phyloP scores from a whole-genome alignment of 2,329 filamentous ascomycete species.

The Colletotrichum tabaci region DNA sequence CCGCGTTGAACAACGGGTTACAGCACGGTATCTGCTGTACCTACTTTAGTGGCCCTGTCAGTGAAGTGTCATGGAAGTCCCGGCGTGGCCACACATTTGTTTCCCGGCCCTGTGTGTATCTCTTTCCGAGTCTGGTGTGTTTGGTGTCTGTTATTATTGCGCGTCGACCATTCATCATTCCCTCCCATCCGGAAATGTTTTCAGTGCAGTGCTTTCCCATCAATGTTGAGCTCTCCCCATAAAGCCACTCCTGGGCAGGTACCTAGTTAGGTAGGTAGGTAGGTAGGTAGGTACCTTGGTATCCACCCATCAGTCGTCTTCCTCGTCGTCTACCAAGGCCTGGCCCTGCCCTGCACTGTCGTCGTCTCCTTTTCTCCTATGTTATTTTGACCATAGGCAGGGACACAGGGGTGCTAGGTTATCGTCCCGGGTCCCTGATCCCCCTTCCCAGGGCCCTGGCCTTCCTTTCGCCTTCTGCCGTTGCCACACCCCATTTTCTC shows the following conservation, averaged over 20 bases:
- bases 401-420: not conserved
- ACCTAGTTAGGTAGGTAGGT: not conserved
- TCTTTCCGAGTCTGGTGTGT: not conserved
- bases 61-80: constrained; percentile 10
- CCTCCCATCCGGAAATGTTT: not conserved
- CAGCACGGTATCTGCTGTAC: no score
- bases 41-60: constrained; percentile 18
- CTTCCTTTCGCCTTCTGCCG: constrained; percentile 38
- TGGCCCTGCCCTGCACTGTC: no score
- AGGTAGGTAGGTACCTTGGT: not conserved
- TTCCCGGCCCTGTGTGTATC: not conserved
- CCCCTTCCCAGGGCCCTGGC: not conserved
- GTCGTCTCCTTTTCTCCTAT: constrained; percentile 1
- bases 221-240: not conserved
- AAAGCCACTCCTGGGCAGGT: not conserved
- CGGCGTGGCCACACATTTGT: not conserved
- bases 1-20: not conserved
- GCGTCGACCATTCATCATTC: not conserved
- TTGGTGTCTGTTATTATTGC: not conserved
- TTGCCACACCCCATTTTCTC: constrained; percentile 17
- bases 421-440: constrained; percentile 10
- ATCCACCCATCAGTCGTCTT: no score
- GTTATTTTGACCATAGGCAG: no score
- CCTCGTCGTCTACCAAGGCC: not conserved
- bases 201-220: not conserved